Conservation (phyloP, 345 rosid genomes). For the Cardamine resedifolia region DNA sequence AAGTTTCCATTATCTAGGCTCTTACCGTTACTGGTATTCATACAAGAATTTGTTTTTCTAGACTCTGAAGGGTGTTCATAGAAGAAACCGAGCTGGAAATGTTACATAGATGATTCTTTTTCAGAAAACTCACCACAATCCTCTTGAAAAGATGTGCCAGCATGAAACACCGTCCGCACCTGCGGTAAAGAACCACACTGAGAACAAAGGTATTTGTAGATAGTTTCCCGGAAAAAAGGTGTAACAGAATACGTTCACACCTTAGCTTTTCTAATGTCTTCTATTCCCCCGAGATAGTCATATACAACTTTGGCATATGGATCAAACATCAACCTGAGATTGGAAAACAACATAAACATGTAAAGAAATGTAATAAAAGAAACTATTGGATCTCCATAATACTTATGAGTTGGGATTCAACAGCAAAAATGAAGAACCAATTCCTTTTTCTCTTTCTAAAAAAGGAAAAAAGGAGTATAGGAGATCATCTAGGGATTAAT, state of each 20-base stretch:
- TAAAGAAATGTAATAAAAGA: not conserved
- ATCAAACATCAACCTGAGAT: slow-evolving; percentile 75
- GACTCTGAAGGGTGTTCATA: not conserved
- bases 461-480: not conserved
- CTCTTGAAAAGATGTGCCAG: slow-evolving; percentile 57
- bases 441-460: no score
- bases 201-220: slow-evolving; percentile 16
- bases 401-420: not conserved
- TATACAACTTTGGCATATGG: slow-evolving; percentile 76
- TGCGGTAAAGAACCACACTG: slow-evolving; percentile 25
- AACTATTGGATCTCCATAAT: not conserved
- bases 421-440: not conserved
- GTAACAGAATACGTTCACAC: slow-evolving; percentile 57
- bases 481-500: not conserved
- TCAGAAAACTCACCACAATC: slow-evolving; percentile 56
- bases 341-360: not conserved
- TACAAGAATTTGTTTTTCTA: not conserved
- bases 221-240: not conserved
- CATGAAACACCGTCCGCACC: slow-evolving; percentile 58
- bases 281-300: slow-evolving; percentile 79
- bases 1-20: not conserved
- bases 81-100: not conserved
- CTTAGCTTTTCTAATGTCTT: slow-evolving; percentile 78
- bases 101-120: not conserved
- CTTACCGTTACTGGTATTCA: not conserved